Evolutionary conservation across 441 rosid genomes (phyloP).

Genomic region (Pelargonium fulgidum): DNA sequence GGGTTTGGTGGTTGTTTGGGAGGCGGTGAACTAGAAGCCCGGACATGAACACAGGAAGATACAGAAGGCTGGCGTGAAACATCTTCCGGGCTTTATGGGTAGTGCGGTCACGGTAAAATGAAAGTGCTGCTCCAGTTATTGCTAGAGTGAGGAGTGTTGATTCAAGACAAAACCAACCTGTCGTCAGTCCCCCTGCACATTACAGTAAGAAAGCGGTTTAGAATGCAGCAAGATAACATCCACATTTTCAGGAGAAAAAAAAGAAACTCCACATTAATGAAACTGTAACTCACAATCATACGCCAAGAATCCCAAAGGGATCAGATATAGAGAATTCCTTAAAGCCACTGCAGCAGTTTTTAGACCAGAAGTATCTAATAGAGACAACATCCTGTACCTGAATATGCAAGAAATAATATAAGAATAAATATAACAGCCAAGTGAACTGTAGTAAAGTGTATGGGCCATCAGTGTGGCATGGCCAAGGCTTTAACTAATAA

Average conservation of each 20-base stretch:
- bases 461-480: neutral
- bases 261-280: neutral
- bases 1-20: constrained; percentile 30
- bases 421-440: neutral
- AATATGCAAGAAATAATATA: constrained; percentile 11
- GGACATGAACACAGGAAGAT: constrained; percentile 85
- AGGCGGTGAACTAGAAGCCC: constrained; percentile 67
- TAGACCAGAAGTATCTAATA: constrained; percentile 73
- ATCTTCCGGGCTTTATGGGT: constrained; percentile 68
- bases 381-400: constrained; percentile 89
- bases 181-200: constrained; percentile 64
- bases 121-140: constrained; percentile 67
- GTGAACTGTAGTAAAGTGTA: neutral
- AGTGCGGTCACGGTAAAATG: constrained; percentile 63
- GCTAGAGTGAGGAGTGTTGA: constrained; percentile 65
- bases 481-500: neutral
- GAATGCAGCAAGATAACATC: neutral
- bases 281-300: constrained; percentile 64
- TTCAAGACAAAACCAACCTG: constrained; percentile 77
- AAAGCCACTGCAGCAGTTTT: constrained; percentile 72
- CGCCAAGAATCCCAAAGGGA: constrained; percentile 77
- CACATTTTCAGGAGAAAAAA: neutral
- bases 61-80: constrained; percentile 81
- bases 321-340: constrained; percentile 80
- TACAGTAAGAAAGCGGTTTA: neutral